phyloP scores from a whole-genome alignment of 441 rosid genomes.

The Pelargonium australe region DNA sequence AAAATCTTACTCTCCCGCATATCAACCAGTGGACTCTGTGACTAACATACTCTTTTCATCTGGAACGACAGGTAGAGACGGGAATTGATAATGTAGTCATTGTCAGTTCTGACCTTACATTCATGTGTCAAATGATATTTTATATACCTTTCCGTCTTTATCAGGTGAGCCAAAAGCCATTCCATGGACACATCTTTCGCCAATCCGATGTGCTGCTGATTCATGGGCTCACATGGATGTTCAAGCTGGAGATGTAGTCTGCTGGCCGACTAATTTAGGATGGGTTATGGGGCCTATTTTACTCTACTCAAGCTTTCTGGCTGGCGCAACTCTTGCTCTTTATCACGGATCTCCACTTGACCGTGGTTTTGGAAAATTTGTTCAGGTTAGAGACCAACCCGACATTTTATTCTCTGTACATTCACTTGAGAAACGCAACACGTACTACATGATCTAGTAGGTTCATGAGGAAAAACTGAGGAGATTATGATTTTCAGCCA shows the following conservation, averaged over 20 bases:
- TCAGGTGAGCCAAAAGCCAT: constrained; percentile 94
- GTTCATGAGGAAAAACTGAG: not conserved
- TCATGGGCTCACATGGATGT: constrained; percentile 58
- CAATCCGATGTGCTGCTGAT: constrained; percentile 59
- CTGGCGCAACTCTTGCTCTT: constrained; percentile 72
- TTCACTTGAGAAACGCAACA: not conserved
- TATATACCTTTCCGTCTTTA: constrained; percentile 11
- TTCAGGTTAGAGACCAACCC: constrained; percentile 42
- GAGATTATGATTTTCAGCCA: constrained; percentile 27
- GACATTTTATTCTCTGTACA: not conserved
- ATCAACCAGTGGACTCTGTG: constrained; percentile 44
- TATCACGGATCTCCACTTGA: constrained; percentile 86
- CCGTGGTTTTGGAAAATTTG: constrained; percentile 70
- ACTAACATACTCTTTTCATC: constrained; percentile 82
- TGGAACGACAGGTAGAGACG: constrained; percentile 66
- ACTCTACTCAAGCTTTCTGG: constrained; percentile 54
- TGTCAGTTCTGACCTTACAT: constrained; percentile 1
- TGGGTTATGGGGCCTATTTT: constrained; percentile 88
- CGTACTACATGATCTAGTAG: not conserved
- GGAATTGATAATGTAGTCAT: not conserved
- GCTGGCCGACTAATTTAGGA: constrained; percentile 94
- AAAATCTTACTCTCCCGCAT: constrained; percentile 36
- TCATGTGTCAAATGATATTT: constrained; percentile 6
- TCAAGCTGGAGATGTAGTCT: constrained; percentile 47
- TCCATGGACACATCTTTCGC: constrained; percentile 77